These are phyloP conservation scores for Thielaviopsis ethacetica DNA, from an alignment of 2,329 filamentous ascomycete genomes.

Conservation along the genomic window DNA sequence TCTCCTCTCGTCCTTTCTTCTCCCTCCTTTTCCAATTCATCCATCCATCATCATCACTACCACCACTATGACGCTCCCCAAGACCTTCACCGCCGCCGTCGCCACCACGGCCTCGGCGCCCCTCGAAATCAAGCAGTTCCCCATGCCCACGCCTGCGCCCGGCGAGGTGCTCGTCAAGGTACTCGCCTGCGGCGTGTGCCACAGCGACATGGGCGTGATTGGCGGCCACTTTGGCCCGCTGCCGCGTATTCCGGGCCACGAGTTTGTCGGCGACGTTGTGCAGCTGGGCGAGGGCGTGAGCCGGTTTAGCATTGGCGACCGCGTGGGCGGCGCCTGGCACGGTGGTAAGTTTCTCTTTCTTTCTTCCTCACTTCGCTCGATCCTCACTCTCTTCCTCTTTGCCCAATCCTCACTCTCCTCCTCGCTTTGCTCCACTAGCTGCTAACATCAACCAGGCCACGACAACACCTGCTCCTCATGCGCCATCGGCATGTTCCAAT, in stretches of 20 bases:
- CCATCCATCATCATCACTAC: not conserved
- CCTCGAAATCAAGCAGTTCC: not conserved
- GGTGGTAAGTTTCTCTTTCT: slow-evolving; percentile 28
- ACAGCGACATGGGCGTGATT: slow-evolving; percentile 37
- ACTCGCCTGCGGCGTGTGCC: slow-evolving; percentile 56
- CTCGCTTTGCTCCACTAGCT: no score
- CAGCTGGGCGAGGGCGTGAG: slow-evolving; percentile 40
- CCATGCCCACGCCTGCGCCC: slow-evolving; percentile 10
- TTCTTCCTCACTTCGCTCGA: no score
- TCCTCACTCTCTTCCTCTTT: not conserved
- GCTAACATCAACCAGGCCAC: slow-evolving; percentile 23
- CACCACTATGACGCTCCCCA: not conserved
- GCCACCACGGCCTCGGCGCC: not conserved
- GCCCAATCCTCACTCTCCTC: no score
- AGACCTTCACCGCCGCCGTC: not conserved
- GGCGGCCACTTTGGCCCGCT: slow-evolving; percentile 34
- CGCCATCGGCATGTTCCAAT: slow-evolving; percentile 47
- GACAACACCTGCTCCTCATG: slow-evolving; percentile 46
- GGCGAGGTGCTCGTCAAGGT: slow-evolving; percentile 55
- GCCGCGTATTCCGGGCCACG: slow-evolving; percentile 52
- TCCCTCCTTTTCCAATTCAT: not conserved
- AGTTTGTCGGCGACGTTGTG: slow-evolving; percentile 51
- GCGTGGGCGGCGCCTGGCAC: slow-evolving; percentile 54
- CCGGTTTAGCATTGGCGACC: slow-evolving; percentile 44
- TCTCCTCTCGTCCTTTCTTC: not conserved